Evolutionary conservation across 73 alveolate genomes (phyloP), one percentile per base, ranked within the genome.

Genomic region (Paramecium sexaurelia): DNA sequence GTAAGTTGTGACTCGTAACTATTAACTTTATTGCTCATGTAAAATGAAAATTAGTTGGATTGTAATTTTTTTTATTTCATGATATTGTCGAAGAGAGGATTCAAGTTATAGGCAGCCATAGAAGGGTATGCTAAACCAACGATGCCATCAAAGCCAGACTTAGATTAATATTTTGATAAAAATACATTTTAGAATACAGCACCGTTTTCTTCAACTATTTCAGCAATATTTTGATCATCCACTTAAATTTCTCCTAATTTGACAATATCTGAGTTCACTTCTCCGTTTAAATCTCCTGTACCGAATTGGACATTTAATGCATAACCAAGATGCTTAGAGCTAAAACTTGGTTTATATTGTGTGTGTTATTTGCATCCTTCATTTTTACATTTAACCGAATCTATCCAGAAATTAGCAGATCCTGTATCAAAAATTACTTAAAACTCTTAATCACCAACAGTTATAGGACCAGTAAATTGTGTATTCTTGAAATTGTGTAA

Each of bases 401-500:
- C 92, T 22, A 94, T 85, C 94, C 94, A 92, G n/a, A 93, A 57
- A 75, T 94, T 94, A 1, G 95, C 92, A 55, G 90, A 32, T 22
- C 97, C 97, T 4, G 97, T 96, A 91, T 96, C 98, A 86, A 96
- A 96, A 26, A 95, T 94, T 7, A 95, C 98, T 17, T 92, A 84
- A n/a, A 94, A 51, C 5, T 75, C 87, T 85, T 92, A 47, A 55
- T 94, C 95, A 10, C 98, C 98, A 32, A 95, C 89, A 78, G 89
- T 88, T 5, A 95, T 61, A 7, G 83, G 87, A 13, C 93, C 93
- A 33, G 93, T 61, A 55, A 55, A 86, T 86, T 86, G 24, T 20
- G 85, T 75, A 86, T 86, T 86, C 71, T 86, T 86, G 39, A 57
- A 86, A 57, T 86, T 86, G 36, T 86, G 87, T 36, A 73, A 73